phyloP scores from a whole-genome alignment of 495 filamentous ascomycete genomes.

The Cudoniella acicularis region DNA sequence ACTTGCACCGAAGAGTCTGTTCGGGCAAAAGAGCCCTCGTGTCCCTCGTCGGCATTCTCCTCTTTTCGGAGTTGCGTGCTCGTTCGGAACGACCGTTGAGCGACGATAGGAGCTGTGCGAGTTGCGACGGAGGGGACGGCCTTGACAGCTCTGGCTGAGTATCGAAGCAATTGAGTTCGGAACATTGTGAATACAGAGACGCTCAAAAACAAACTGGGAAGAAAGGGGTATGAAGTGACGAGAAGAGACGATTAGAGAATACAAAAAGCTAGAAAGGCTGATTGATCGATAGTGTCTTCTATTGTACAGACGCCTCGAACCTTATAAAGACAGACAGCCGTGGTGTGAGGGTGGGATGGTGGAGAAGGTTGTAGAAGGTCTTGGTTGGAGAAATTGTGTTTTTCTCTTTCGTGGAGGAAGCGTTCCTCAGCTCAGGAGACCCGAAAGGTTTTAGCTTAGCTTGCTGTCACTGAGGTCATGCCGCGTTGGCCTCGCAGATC shows the following conservation, averaged over 20 bases:
- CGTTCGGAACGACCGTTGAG: constrained; percentile 10
- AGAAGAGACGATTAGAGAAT: not conserved
- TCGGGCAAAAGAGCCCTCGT: constrained; percentile 54
- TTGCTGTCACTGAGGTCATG: not conserved
- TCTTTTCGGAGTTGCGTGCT: constrained; percentile 6
- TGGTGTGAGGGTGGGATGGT: not conserved
- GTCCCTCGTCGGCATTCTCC: constrained; percentile 12
- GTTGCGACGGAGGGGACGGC: constrained; percentile 5
- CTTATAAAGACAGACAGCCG: not conserved
- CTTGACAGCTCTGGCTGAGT: constrained; percentile 14
- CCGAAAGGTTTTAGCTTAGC: not conserved
- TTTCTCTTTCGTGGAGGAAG: not conserved
- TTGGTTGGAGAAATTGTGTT: not conserved
- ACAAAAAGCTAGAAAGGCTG: not conserved
- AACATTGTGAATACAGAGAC: constrained; percentile 18
- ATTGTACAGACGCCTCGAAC: not conserved
- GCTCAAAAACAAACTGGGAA: not conserved
- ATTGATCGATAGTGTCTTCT: not conserved
- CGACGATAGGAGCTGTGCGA: not conserved
- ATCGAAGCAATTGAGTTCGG: constrained; percentile 22
- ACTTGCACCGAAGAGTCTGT: constrained; percentile 75
- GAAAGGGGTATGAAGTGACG: not conserved
- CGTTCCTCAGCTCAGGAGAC: constrained; percentile 1
- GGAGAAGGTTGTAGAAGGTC: not conserved
- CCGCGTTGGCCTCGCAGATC: not conserved